These are phyloP conservation scores for Aspergillus taichungensis DNA, from an alignment of 495 filamentous ascomycete genomes.

Conservation along the genomic window DNA sequence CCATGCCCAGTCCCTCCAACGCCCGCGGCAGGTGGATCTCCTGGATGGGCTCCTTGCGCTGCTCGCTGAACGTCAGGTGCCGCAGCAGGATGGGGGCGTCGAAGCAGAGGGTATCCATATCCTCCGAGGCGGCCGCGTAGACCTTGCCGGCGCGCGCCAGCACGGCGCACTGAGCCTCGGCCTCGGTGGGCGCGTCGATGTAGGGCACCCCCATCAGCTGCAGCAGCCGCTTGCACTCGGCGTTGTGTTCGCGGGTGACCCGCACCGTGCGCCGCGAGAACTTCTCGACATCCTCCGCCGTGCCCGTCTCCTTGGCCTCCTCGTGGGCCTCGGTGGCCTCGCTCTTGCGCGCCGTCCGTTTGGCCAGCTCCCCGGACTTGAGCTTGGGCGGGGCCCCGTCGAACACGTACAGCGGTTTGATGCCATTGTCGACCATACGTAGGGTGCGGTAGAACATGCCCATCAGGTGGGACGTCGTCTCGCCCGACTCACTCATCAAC, in stretches of 20 bases:
- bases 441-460: constrained; percentile 99
- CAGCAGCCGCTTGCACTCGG: constrained; percentile 81
- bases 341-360: constrained; percentile 82
- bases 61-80: constrained; percentile 93
- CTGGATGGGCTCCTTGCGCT: constrained; percentile 93
- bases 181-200: constrained; percentile 91
- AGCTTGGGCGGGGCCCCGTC: constrained; percentile 94
- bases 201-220: constrained; percentile 95
- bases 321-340: constrained; percentile 82
- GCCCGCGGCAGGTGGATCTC: constrained; percentile 84
- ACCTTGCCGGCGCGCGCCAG: constrained; percentile 90
- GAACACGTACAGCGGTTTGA: constrained; percentile 97
- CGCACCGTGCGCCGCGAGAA: constrained; percentile 91
- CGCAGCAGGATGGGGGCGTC: constrained; percentile 82
- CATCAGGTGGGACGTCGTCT: constrained; percentile 97
- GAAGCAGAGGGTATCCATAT: constrained; percentile 99
- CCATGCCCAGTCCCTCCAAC: constrained; percentile 78
- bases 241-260: constrained; percentile 94
- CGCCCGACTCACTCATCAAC: constrained; percentile 84
- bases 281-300: constrained; percentile 94
- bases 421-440: constrained; percentile 96
- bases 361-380: constrained; percentile 91
- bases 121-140: constrained; percentile 91
- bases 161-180: constrained; percentile 91
- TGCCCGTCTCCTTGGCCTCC: constrained; percentile 95